phyloP scores from a whole-genome alignment of 75 land plant species.

The Cupressus sempervirens region DNA sequence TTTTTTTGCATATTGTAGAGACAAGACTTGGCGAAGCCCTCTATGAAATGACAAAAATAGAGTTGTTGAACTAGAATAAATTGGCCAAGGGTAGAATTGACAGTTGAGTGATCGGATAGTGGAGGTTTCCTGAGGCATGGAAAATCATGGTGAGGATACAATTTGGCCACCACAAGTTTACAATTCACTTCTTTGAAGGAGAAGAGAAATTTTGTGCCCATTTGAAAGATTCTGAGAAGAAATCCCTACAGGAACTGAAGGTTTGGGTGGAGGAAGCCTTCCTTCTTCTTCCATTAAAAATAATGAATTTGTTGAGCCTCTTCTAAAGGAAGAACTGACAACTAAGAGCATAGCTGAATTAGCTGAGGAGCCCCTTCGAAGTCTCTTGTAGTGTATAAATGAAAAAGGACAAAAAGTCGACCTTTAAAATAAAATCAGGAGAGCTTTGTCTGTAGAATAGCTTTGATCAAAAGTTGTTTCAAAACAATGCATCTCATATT shows the following conservation, averaged over 20 bases:
- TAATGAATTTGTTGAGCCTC: slow-evolving; percentile 27
- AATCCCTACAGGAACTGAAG: slow-evolving; percentile 54
- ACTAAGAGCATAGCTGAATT: slow-evolving; percentile 6
- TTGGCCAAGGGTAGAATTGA: neutral
- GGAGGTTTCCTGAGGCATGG: neutral
- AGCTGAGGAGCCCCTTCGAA: slow-evolving; percentile 10
- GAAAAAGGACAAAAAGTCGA: too few species aligned
- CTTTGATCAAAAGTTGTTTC: too few species aligned
- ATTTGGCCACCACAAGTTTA: slow-evolving; percentile 1
- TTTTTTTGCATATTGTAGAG: too few species aligned
- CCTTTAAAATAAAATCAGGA: too few species aligned
- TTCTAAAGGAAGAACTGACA: neutral
- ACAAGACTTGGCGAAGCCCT: neutral
- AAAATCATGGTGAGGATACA: neutral
- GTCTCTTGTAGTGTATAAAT: too few species aligned
- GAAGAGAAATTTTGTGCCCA: slow-evolving; percentile 58
- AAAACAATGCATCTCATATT: too few species aligned
- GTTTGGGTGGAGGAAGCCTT: slow-evolving; percentile 51
- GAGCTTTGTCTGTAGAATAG: too few species aligned
- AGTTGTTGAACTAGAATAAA: neutral
- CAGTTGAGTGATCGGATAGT: neutral
- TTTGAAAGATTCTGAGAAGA: slow-evolving; percentile 70
- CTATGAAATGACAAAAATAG: neutral
- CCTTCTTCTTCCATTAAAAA: slow-evolving; percentile 32
- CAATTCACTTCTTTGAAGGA: slow-evolving; percentile 30